Evolutionary conservation across 2,329 filamentous ascomycete genomes (phyloP).

Genomic region (Verticillium zaregamsianum): DNA sequence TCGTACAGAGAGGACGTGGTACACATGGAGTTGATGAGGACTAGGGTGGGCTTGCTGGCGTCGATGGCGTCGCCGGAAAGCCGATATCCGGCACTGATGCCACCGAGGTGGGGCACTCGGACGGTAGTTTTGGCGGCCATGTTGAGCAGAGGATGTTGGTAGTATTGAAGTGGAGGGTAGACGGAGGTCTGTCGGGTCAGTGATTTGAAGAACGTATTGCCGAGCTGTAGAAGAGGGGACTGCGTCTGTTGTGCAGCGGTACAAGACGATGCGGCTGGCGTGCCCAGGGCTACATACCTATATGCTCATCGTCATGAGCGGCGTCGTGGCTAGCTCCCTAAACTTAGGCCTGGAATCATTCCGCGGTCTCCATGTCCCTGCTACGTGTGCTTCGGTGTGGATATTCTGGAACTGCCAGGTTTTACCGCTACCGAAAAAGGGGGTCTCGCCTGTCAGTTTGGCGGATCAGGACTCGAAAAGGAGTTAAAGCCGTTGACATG

Average conservation of each 20-base stretch:
- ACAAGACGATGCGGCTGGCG: not conserved
- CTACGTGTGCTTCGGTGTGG: not conserved
- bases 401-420: not conserved
- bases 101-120: slow-evolving; percentile 42
- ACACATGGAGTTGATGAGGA: slow-evolving; percentile 50
- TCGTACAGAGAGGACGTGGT: slow-evolving; percentile 43
- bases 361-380: not conserved
- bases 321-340: not conserved
- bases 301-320: not conserved
- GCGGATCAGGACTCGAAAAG: not conserved
- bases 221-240: not conserved
- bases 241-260: not conserved
- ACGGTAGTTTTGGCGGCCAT: slow-evolving; percentile 38
- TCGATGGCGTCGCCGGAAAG: slow-evolving; percentile 38
- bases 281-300: not conserved
- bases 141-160: not conserved
- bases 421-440: not conserved
- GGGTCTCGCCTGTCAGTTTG: not conserved
- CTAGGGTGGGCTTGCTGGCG: slow-evolving; percentile 43
- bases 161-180: not conserved
- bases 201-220: not conserved
- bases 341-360: not conserved
- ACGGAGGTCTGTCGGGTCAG: not conserved
- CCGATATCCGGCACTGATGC: slow-evolving; percentile 41
- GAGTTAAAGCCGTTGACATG: not conserved